Evolutionary conservation across 2,329 filamentous ascomycete genomes (phyloP).

Genomic region (Fusarium torulosum): DNA sequence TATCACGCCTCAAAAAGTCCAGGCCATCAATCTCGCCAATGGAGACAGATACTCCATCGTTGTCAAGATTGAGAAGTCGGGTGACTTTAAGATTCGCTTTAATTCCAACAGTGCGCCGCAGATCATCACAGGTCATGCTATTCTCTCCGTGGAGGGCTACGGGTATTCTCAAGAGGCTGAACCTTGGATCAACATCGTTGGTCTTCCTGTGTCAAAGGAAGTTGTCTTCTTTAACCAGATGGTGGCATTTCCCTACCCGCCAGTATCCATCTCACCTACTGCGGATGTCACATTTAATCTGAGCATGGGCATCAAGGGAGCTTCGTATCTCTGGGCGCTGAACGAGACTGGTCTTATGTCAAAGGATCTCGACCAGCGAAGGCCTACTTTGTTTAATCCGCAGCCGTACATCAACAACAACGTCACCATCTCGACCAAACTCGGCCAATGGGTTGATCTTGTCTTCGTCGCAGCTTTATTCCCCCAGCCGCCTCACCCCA

Average conservation of each 20-base stretch:
- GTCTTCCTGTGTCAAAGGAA: conserved; percentile 55
- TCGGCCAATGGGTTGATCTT: conserved; percentile 68
- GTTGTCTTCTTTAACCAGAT: conserved; percentile 61
- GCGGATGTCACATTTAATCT: conserved; percentile 62
- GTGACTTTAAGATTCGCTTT: conserved; percentile 67
- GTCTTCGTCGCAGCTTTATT: conserved; percentile 60
- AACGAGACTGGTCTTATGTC: conserved; percentile 60
- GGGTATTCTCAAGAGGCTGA: conserved; percentile 45
- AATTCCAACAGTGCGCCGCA: conserved; percentile 64
- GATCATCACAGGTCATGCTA: conserved; percentile 65
- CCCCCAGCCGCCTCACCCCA: conserved; percentile 66
- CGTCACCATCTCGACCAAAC: conserved; percentile 61
- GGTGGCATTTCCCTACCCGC: conserved; percentile 61
- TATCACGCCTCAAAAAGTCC: conserved; percentile 63
- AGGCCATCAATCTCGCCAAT: conserved; percentile 62
- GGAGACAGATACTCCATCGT: conserved; percentile 67
- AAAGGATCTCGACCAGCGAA: conserved; percentile 50
- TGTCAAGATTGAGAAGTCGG: conserved; percentile 59
- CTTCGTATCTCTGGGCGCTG: conserved; percentile 66
- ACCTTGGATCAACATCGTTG: conserved; percentile 64
- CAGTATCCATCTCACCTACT: conserved; percentile 55
- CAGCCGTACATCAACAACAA: conserved; percentile 54
- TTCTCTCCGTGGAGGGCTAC: conserved; percentile 56
- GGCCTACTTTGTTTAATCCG: conserved; percentile 62
- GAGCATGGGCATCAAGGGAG: conserved; percentile 55